These are phyloP conservation scores for Cladorrhinum sp. DNA, from an alignment of 2,329 filamentous ascomycete species.

Conservation along the genomic window DNA sequence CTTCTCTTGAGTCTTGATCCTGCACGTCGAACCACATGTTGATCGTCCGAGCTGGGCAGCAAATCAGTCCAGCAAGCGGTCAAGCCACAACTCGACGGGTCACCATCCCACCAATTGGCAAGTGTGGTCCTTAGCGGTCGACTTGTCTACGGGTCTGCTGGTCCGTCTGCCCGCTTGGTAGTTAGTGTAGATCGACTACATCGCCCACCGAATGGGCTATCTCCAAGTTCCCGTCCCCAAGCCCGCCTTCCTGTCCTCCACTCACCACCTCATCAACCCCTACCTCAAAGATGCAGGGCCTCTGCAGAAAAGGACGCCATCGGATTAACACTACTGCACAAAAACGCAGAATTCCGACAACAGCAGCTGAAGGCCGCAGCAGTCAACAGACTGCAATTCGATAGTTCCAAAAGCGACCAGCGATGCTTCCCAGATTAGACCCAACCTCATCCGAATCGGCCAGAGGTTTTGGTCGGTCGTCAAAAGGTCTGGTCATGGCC, in stretches of 20 bases:
- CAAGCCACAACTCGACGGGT: slow-evolving; percentile 1
- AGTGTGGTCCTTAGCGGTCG: neutral
- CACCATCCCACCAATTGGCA: neutral
- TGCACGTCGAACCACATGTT: slow-evolving; percentile 4
- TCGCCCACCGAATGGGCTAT: slow-evolving; percentile 1
- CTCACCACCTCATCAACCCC: neutral
- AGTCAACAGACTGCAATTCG: neutral
- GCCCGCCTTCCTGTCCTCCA: neutral
- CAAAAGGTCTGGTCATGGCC: slow-evolving; percentile 8
- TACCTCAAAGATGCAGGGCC: slow-evolving; percentile 4
- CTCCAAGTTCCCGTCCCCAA: slow-evolving; percentile 1
- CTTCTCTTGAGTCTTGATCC: neutral
- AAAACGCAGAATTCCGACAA: slow-evolving; percentile 1
- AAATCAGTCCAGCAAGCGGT: neutral
- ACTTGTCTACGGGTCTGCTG: neutral
- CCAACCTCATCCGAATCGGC: slow-evolving; percentile 7
- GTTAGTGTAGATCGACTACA: neutral
- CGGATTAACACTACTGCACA: neutral
- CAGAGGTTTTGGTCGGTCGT: slow-evolving; percentile 14
- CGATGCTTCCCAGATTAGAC: slow-evolving; percentile 16
- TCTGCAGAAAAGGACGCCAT: neutral
- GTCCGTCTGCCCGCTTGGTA: neutral
- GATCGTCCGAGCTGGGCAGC: slow-evolving; percentile 6
- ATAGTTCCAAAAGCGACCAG: neutral
- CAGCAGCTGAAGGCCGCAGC: slow-evolving; percentile 3